phyloP scores from a whole-genome alignment of 106 monocot genomes.

The Platanthera zijinensis region DNA sequence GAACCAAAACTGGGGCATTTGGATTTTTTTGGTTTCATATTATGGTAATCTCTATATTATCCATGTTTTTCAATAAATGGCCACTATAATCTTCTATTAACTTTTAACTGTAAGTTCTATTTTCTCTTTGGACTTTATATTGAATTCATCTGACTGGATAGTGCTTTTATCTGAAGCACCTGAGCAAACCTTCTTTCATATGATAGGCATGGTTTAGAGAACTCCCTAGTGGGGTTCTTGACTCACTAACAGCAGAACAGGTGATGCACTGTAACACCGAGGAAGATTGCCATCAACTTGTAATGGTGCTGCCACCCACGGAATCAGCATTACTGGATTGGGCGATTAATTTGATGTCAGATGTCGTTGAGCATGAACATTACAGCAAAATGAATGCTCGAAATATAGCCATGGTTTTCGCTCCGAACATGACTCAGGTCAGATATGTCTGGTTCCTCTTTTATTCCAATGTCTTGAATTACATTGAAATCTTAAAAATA shows the following conservation, averaged over 20 bases:
- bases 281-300: slow-evolving; percentile 60
- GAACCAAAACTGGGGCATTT: too few relatives aligned
- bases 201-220: slow-evolving; percentile 91
- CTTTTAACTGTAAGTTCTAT: neutral
- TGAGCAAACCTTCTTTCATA: neutral
- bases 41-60: too few relatives aligned
- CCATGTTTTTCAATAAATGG: too few relatives aligned
- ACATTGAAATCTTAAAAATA: neutral
- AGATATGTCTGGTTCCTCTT: neutral
- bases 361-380: slow-evolving; percentile 62
- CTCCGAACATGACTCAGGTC: slow-evolving; percentile 97
- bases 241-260: slow-evolving; percentile 67
- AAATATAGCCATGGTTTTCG: slow-evolving; percentile 91
- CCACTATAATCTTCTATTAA: neutral
- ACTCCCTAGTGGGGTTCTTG: slow-evolving; percentile 74
- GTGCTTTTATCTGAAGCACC: neutral
- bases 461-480: neutral
- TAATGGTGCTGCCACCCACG: slow-evolving; percentile 37
- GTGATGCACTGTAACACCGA: slow-evolving; percentile 83
- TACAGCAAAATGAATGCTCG: slow-evolving; percentile 91
- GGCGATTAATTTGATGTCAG: slow-evolving; percentile 87
- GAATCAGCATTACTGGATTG: slow-evolving; percentile 83
- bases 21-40: too few relatives aligned
- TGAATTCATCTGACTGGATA: too few relatives aligned
- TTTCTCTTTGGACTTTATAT: too few relatives aligned